A percentile compares a stretch with the other conserved stretches of the same genome.
These are phyloP conservation scores for Pseudogymnoascus sp. DNA, from an alignment of 2,329 filamentous ascomycete genomes.

Conservation along the genomic window DNA sequence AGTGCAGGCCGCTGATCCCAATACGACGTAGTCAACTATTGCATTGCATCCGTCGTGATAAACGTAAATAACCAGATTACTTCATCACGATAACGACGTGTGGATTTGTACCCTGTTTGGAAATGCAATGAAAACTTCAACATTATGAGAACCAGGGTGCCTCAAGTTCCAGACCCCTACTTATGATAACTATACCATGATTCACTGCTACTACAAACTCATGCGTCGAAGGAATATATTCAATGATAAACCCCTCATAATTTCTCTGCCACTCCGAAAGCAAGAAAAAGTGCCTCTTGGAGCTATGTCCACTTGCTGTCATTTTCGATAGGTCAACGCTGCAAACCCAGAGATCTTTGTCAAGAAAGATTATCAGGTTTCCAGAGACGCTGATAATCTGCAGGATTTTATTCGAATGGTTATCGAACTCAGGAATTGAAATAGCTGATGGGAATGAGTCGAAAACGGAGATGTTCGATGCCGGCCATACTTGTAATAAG, in stretches of 20 bases:
- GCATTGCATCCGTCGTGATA: too few relatives aligned
- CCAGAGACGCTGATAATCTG: conserved; percentile 16
- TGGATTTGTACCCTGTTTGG: too few relatives aligned
- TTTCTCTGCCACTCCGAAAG: conserved; percentile 17
- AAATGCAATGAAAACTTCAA: not conserved
- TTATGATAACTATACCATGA: conserved; percentile 15
- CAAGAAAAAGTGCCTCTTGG: conserved; percentile 18
- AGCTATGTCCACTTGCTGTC: not conserved
- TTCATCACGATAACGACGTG: too few relatives aligned
- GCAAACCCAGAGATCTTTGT: conserved; percentile 25
- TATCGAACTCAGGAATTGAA: not conserved
- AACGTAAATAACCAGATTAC: too few relatives aligned
- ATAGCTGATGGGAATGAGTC: not conserved
- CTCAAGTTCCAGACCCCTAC: conserved; percentile 15
- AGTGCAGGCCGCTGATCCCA: too few relatives aligned
- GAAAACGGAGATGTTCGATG: not conserved
- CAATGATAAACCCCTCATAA: conserved; percentile 13
- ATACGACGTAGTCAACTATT: too few relatives aligned
- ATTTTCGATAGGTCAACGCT: conserved; percentile 17
- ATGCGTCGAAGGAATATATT: conserved; percentile 10
- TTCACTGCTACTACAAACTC: conserved; percentile 17
- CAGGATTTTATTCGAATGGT: not conserved
- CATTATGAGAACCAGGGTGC: conserved; percentile 14
- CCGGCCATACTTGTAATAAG: not conserved
- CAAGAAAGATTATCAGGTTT: conserved; percentile 21